Percentiles rank a stretch among this genome's conserved stretches.
phyloP scores from a whole-genome alignment of 164 flowering plant genomes.

The Euptelea pleiosperma region DNA sequence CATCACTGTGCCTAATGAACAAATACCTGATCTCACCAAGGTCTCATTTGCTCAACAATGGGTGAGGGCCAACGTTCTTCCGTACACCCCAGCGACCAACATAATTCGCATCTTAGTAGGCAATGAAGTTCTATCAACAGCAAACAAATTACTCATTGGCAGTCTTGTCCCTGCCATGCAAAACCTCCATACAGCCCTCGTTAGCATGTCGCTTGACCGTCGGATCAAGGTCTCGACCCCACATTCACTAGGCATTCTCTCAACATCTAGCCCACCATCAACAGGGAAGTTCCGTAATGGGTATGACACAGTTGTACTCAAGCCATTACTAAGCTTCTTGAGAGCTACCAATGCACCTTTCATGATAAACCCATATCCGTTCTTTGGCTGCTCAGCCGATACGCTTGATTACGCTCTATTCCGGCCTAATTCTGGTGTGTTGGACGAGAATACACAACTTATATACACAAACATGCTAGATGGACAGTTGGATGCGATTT shows the following conservation, averaged over 20 bases:
- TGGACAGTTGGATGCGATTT: conserved; percentile 67
- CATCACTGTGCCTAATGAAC: conserved; percentile 61
- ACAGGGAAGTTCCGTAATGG: conserved; percentile 65
- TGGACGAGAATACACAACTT: conserved; percentile 43
- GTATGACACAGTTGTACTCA: conserved; percentile 51
- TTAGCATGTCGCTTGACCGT: conserved; percentile 36
- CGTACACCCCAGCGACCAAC: conserved; percentile 54
- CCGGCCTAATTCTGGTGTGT: conserved; percentile 50
- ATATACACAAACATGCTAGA: conserved; percentile 76
- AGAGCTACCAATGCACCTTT: conserved; percentile 62
- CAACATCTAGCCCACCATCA: conserved; percentile 73
- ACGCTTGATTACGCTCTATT: conserved; percentile 68
- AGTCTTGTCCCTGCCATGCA: conserved; percentile 79
- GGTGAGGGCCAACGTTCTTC: conserved; percentile 45
- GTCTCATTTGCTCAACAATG: conserved; percentile 52
- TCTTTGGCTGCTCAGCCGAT: conserved; percentile 51
- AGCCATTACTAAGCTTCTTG: conserved; percentile 61
- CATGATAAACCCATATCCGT: conserved; percentile 76
- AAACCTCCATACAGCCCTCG: conserved; percentile 63
- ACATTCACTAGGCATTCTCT: conserved; percentile 67
- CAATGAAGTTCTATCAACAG: conserved; percentile 67
- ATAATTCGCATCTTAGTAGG: conserved; percentile 68
- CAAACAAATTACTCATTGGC: conserved; percentile 39
- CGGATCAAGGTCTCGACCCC: conserved; percentile 73
- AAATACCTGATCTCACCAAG: conserved; percentile 53